Evolutionary conservation across 768 basidiomycete genomes (phyloP).

Genomic region (Pulveroboletus sp.): DNA sequence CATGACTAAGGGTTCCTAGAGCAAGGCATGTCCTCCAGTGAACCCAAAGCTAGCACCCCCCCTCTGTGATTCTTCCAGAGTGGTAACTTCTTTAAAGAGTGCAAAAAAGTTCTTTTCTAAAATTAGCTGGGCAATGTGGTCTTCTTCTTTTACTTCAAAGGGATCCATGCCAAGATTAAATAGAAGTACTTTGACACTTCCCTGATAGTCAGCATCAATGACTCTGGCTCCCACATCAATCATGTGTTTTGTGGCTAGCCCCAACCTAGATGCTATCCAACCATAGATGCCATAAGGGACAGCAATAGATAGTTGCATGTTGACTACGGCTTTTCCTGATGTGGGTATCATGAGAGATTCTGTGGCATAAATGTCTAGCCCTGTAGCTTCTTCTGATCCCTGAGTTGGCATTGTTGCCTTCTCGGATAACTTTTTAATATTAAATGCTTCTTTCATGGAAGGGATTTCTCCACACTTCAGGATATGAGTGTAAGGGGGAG

Average conservation of each 20-base stretch:
- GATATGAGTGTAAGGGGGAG: too few species aligned
- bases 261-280: neutral
- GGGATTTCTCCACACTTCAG: too few species aligned
- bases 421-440: neutral
- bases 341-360: neutral
- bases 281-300: neutral
- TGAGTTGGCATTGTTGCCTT: neutral
- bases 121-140: neutral
- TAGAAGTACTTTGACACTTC: neutral
- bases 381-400: neutral
- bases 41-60: too few species aligned
- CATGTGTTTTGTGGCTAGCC: neutral
- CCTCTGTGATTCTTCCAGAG: too few species aligned
- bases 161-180: fast-evolving
- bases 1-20: too few species aligned
- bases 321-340: neutral
- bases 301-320: neutral
- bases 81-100: too few species aligned
- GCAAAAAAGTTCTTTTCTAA: neutral
- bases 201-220: neutral
- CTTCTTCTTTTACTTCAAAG: neutral
- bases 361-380: neutral
- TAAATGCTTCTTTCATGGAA: neutral
- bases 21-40: too few species aligned
- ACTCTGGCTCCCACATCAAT: neutral